phyloP scores from a whole-genome alignment of 164 flowering plant species.

The Platanus orientalis region DNA sequence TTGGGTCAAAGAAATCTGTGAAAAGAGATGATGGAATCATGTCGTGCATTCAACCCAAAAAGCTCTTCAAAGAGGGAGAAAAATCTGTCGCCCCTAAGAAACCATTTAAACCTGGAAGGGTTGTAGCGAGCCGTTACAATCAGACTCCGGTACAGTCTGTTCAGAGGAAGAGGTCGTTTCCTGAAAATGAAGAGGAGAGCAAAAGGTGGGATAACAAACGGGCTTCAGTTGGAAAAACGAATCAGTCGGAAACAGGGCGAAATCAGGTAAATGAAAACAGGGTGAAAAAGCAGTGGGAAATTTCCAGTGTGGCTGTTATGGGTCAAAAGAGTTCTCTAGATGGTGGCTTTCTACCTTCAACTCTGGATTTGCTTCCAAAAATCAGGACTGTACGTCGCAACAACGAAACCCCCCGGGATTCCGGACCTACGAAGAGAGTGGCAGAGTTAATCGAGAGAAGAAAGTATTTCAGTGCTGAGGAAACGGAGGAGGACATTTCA shows the following conservation, averaged over 20 bases:
- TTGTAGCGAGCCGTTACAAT: constrained; percentile 67
- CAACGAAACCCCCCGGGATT: constrained; percentile 63
- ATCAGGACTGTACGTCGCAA: constrained; percentile 43
- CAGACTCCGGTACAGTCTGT: constrained; percentile 25
- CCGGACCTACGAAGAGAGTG: constrained; percentile 77
- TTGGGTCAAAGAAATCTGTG: constrained; percentile 40
- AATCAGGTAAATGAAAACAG: constrained; percentile 24
- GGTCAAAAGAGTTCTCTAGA: constrained; percentile 14
- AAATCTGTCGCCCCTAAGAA: constrained; percentile 40
- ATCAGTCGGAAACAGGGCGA: constrained; percentile 1
- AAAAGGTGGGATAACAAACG: constrained; percentile 38
- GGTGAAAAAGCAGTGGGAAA: constrained; percentile 59
- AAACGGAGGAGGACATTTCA: constrained; percentile 26
- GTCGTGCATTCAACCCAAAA: constrained; percentile 57
- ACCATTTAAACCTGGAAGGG: constrained; percentile 47
- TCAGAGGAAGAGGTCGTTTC: constrained; percentile 49
- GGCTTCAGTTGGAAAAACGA: constrained; percentile 19
- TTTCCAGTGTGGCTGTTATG: constrained; percentile 36
- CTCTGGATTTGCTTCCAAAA: constrained; percentile 44
- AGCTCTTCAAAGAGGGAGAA: constrained; percentile 59
- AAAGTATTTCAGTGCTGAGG: constrained; percentile 34
- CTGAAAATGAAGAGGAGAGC: constrained; percentile 39
- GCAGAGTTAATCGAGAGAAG: constrained; percentile 57
- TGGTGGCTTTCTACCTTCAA: constrained; percentile 16
- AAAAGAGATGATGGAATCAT: constrained; percentile 47